These are phyloP conservation scores for Spinacia oleracea DNA, from an alignment of 179 eudicot genomes.

Conservation along the genomic window DNA sequence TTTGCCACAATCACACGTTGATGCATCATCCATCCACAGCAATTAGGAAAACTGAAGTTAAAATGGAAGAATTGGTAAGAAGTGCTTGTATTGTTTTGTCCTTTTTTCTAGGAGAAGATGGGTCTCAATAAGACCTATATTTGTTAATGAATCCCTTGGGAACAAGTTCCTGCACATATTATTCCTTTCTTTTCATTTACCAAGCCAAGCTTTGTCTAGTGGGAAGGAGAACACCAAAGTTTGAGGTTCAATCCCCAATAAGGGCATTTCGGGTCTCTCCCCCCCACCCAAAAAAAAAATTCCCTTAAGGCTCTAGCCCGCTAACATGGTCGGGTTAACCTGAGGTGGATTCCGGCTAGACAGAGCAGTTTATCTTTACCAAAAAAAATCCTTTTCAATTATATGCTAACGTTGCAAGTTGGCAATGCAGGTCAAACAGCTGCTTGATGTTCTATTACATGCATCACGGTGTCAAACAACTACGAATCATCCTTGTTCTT, in stretches of 20 bases:
- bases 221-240: too few species aligned
- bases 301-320: too few species aligned
- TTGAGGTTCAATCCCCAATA: too few species aligned
- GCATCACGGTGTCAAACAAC: conserved; percentile 42
- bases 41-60: conserved; percentile 16
- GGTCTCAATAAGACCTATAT: not conserved
- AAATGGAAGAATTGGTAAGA: conserved; percentile 33
- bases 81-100: not conserved
- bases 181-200: not conserved
- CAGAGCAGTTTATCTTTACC: too few species aligned
- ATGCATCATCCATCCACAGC: conserved; percentile 18
- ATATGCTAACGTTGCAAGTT: conserved; percentile 9
- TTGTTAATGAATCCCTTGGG: not conserved
- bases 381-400: not conserved
- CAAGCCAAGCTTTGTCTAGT: too few species aligned
- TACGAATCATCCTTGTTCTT: conserved; percentile 36
- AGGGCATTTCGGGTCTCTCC: too few species aligned
- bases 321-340: too few species aligned
- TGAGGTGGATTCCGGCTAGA: too few species aligned
- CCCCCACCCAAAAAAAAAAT: too few species aligned
- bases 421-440: conserved; percentile 40
- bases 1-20: conserved; percentile 48
- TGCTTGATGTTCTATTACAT: conserved; percentile 49
- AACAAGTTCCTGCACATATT: not conserved
- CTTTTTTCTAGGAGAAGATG: not conserved